phyloP scores from a whole-genome alignment of 345 rosid genomes.

The Eucalyptus pumila region DNA sequence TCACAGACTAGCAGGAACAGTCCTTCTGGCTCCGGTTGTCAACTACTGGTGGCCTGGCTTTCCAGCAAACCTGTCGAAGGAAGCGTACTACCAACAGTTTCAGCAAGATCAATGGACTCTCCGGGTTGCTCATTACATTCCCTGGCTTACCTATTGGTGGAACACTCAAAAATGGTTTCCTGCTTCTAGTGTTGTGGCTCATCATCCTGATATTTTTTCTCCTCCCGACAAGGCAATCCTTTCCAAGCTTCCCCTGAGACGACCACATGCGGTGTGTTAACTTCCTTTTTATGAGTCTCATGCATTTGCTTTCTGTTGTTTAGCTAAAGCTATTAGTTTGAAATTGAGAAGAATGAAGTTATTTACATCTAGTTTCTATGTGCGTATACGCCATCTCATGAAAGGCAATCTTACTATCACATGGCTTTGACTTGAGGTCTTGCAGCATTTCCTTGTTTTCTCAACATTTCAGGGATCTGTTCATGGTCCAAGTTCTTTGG shows the following conservation, averaged over 20 bases:
- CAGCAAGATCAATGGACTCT: constrained; percentile 43
- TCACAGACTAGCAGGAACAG: constrained; percentile 44
- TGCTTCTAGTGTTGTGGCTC: constrained; percentile 17
- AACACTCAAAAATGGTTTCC: constrained; percentile 50
- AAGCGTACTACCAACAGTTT: constrained; percentile 23
- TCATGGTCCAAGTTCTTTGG: background rate
- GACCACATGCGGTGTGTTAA: constrained; percentile 3
- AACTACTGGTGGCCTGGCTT: constrained; percentile 57
- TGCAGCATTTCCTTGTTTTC: background rate
- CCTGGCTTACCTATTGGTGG: constrained; percentile 73
- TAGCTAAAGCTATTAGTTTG: background rate
- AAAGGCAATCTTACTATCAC: background rate
- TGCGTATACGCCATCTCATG: background rate
- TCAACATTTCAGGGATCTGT: background rate
- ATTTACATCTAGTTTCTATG: background rate
- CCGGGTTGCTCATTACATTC: constrained; percentile 47
- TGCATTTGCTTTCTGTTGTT: background rate
- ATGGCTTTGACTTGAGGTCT: background rate
- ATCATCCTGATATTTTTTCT: constrained; percentile 7
- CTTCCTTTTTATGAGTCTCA: background rate
- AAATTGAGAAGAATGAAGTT: background rate
- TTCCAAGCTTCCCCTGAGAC: background rate
- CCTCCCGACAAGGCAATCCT: constrained; percentile 25
- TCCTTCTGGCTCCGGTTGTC: constrained; percentile 36
- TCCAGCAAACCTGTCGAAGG: constrained; percentile 32